Evolutionary conservation across 257 asterid genomes (phyloP).

Genomic region (Marsdenia floribunda): DNA sequence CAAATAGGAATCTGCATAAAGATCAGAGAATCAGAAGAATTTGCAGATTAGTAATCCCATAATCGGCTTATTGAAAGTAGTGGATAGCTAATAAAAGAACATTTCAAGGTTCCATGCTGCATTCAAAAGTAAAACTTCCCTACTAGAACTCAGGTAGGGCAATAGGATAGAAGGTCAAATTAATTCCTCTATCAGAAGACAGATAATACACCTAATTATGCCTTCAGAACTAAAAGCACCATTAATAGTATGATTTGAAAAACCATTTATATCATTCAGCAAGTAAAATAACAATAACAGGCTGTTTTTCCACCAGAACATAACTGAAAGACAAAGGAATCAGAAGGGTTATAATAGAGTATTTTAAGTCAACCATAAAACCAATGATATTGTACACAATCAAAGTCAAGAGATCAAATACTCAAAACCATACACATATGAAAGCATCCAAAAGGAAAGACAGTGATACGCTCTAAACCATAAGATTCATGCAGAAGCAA

Average conservation of each 20-base stretch:
- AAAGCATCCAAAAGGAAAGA: not conserved
- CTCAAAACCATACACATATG: not conserved
- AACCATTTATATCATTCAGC: not conserved
- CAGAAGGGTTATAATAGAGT: not conserved
- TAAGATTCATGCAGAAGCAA: not conserved
- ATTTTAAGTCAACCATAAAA: not conserved
- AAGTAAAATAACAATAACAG: not conserved
- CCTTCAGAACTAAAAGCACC: not conserved
- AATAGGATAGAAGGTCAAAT: not conserved
- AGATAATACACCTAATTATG: not conserved
- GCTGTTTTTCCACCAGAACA: not conserved
- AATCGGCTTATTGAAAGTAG: not conserved
- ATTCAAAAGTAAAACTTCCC: not conserved
- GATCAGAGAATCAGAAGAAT: not conserved
- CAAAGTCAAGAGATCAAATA: not conserved
- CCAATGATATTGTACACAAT: not conserved
- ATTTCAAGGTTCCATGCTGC: not conserved
- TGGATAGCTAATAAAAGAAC: not conserved
- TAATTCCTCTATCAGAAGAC: not conserved
- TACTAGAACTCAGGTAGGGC: not conserved
- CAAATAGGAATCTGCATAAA: conserved; percentile 31
- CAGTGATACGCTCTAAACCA: not conserved
- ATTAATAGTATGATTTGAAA: not conserved
- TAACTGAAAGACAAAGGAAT: not conserved
- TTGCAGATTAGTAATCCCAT: not conserved